Base-by-base conservation (phyloP, 176 grass and related monocot genomes). In the Aegilops bicornis region DNA sequence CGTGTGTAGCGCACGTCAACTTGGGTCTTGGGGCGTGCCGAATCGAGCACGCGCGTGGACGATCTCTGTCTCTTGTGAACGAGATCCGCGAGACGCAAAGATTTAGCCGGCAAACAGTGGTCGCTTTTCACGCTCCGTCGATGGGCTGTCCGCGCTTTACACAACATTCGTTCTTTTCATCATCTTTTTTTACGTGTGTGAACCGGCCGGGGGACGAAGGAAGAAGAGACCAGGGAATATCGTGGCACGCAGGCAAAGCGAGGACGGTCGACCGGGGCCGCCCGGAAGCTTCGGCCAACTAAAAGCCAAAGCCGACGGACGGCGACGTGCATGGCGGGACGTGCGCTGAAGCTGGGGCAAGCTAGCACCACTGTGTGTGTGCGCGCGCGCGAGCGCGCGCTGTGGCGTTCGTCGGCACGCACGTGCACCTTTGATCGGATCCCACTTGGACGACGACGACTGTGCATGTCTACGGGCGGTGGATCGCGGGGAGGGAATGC, bases 91-190 rank as follows among this genome's bases (percentile, higher is more conserved):
- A 3, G 72, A 19, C 2, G 73, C 14, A n/a, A n/a, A 11, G 45
- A 6, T 19, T 54, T 31, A 19, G 73, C 73, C 70, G 71, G 54
- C 54, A 22, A 58, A 58, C 54, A 58, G 54, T 22, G 54, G 54
- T 22, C 24, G 73, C 25, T 31, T 76, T 54, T 31, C 45, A 17
- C 73, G 25, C 19, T 52, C 45, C 43, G 73, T 15, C 7, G 15
- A 27, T 50, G 20, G n/a, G n/a, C 52, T 89, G 82, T 72, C 87
- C 61, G 13, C 16, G 76, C 82, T 89, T 79, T 89, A 64, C 75
- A 22, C 65, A 2, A 39, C 87, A 79, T 2, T 3, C 8, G n/a
- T n/a, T 39, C 19, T 20, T 22, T 59, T 59, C 19, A 7, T 19
- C 15, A 3, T 19, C 52, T 20, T 20, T 64, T 7, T 76, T 76